Conservation (phyloP, 2,329 filamentous ascomycete genomes). For the Phialophora chinensis region DNA sequence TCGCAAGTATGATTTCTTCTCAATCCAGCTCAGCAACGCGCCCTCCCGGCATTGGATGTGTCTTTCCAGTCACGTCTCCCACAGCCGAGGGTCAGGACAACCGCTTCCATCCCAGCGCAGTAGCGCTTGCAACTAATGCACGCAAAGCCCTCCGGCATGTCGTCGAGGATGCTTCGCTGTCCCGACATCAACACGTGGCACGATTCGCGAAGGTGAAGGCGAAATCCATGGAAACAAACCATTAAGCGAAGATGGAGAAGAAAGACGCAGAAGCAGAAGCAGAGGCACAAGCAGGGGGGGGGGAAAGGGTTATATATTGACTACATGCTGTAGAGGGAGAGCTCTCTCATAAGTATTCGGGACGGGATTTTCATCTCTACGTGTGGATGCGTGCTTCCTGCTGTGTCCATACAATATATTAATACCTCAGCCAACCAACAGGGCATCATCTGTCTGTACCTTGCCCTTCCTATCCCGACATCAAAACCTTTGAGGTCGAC, state of each 20-base stretch:
- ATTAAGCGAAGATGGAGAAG: not conserved
- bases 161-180: not conserved
- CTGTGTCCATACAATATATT: not conserved
- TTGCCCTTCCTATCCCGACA: too few relatives aligned
- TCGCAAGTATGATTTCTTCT: too few relatives aligned
- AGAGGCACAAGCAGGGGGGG: not conserved
- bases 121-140: slow-evolving; percentile 6
- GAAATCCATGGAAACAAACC: not conserved
- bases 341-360: not conserved
- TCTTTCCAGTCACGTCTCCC: not conserved
- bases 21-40: too few relatives aligned
- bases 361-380: not conserved
- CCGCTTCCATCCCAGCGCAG: not conserved
- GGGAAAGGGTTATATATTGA: not conserved
- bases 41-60: not conserved
- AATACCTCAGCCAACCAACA: not conserved
- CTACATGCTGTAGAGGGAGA: too few relatives aligned
- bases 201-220: not conserved
- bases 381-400: not conserved
- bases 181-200: slow-evolving; percentile 2
- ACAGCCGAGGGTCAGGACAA: not conserved
- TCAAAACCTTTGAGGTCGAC: too few relatives aligned
- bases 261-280: not conserved
- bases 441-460: too few relatives aligned
- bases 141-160: not conserved